Evolutionary conservation across 768 basidiomycete species (phyloP).

Genomic region (Tylopilus felleus): DNA sequence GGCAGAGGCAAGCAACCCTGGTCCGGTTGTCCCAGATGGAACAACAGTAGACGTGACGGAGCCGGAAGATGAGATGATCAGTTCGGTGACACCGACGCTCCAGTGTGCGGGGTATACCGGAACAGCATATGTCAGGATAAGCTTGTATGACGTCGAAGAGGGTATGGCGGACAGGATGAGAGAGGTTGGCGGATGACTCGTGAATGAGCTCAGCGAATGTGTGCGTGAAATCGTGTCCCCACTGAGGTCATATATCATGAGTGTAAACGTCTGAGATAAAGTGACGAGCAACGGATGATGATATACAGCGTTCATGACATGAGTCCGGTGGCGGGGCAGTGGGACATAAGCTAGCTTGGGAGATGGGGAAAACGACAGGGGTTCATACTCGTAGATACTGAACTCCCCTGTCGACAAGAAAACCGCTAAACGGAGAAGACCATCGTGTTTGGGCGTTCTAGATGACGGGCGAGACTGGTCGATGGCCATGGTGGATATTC

Average conservation of each 20-base stretch:
- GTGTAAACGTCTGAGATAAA: constrained; percentile 60
- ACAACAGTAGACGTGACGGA: constrained; percentile 7
- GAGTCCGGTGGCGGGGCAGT: constrained; percentile 37
- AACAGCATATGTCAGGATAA: constrained; percentile 69
- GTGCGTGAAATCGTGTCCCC: constrained; percentile 47
- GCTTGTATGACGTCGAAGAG: constrained; percentile 58
- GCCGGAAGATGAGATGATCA: constrained; percentile 51
- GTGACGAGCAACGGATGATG: constrained; percentile 77
- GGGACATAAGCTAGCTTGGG: constrained; percentile 49
- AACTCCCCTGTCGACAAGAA: constrained; percentile 74
- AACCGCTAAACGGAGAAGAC: constrained; percentile 45
- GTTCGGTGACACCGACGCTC: constrained; percentile 73
- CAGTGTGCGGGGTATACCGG: constrained; percentile 82
- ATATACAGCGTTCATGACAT: constrained; percentile 65
- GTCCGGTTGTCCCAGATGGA: constrained; percentile 3
- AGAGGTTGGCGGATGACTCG: constrained; percentile 75
- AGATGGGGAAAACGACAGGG: constrained; percentile 39
- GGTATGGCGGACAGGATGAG: constrained; percentile 67
- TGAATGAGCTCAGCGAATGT: constrained; percentile 73
- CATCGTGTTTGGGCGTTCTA: constrained; percentile 25
- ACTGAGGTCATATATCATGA: constrained; percentile 72
- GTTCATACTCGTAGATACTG: constrained; percentile 52
- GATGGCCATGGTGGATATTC: constrained; percentile 64
- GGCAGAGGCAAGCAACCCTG: constrained; percentile 15
- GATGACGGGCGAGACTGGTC: constrained; percentile 66